These are phyloP conservation scores for Pestalotiopsis sp. DNA, from an alignment of 2,329 filamentous ascomycete species.

Conservation along the genomic window DNA sequence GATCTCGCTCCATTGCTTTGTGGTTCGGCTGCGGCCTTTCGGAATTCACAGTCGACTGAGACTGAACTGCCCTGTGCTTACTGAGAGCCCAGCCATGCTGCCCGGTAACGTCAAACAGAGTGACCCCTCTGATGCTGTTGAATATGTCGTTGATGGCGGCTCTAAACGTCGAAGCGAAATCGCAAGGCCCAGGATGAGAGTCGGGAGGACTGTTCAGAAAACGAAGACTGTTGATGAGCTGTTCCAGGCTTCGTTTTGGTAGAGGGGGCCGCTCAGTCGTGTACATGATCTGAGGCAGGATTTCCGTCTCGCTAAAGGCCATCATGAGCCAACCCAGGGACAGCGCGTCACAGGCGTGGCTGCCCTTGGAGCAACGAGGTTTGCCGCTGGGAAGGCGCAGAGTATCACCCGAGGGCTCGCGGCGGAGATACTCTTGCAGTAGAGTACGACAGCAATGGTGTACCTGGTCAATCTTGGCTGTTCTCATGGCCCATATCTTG, in stretches of 20 bases:
- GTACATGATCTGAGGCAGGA: slow-evolving; percentile 44
- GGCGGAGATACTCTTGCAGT: slow-evolving; percentile 48
- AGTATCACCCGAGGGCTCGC: not conserved
- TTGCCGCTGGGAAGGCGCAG: slow-evolving; percentile 36
- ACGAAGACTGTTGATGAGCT: slow-evolving; percentile 46
- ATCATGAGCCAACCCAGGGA: slow-evolving; percentile 59
- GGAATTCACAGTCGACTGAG: slow-evolving; percentile 32
- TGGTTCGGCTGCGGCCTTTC: slow-evolving; percentile 7
- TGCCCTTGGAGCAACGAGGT: slow-evolving; percentile 52
- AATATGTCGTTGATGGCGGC: slow-evolving; percentile 52
- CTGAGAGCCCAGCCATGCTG: slow-evolving; percentile 53
- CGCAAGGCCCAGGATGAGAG: slow-evolving; percentile 47
- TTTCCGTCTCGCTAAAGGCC: slow-evolving; percentile 48
- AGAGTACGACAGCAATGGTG: slow-evolving; percentile 45
- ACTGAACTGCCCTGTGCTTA: slow-evolving; percentile 37
- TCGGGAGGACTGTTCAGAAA: slow-evolving; percentile 47
- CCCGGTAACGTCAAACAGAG: slow-evolving; percentile 50
- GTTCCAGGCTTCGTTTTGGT: slow-evolving; percentile 43
- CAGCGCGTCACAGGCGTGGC: slow-evolving; percentile 52
- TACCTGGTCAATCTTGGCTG: slow-evolving; percentile 54
- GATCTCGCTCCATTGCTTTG: not conserved
- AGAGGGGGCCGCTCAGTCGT: slow-evolving; percentile 25
- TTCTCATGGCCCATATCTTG: slow-evolving; percentile 50
- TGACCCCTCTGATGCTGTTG: slow-evolving; percentile 52
- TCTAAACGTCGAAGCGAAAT: slow-evolving; percentile 50